phyloP scores from a whole-genome alignment of 176 grass and related monocot genomes.

The Cenchrus purpureus region DNA sequence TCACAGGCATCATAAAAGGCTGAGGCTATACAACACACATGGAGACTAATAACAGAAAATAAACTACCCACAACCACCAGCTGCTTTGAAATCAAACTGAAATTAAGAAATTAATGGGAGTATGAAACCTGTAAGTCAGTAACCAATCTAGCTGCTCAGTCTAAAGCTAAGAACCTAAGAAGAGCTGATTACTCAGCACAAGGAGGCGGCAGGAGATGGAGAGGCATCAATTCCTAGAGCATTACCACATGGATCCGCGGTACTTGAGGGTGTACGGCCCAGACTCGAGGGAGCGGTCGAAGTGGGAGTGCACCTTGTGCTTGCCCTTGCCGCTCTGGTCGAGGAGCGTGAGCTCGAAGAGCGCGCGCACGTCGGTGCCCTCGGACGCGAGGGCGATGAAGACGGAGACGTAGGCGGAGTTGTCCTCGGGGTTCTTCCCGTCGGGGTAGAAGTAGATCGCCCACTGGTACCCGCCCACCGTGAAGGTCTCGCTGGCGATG shows the following conservation, averaged over 20 bases:
- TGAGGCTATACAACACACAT: not conserved
- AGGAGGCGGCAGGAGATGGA: not conserved
- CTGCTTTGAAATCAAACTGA: not conserved
- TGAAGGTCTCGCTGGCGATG: slow-evolving; percentile 95
- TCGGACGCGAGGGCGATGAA: slow-evolving; percentile 90
- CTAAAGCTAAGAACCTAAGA: not conserved
- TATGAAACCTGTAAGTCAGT: not conserved
- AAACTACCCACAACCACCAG: not conserved
- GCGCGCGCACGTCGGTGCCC: slow-evolving; percentile 86
- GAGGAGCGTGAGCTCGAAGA: slow-evolving; percentile 92
- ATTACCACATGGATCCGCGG: slow-evolving; percentile 97
- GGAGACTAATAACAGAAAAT: not conserved
- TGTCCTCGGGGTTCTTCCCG: slow-evolving; percentile 96
- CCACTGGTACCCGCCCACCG: slow-evolving; percentile 89
- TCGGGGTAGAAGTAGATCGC: slow-evolving; percentile 97
- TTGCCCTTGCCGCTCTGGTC: slow-evolving; percentile 91
- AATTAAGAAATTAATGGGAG: not conserved
- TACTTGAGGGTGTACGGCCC: slow-evolving; percentile 91
- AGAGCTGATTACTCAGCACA: not conserved
- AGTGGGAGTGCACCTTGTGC: slow-evolving; percentile 93
- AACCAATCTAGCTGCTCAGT: slow-evolving; percentile 9
- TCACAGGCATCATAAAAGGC: not conserved
- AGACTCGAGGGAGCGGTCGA: slow-evolving; percentile 80
- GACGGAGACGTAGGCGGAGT: slow-evolving; percentile 86
- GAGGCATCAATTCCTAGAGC: not conserved